A percentile compares a stretch with the other conserved stretches of the same genome.
Evolutionary conservation across 2,329 filamentous ascomycete species (phyloP).

Genomic region (Nemania diffusa): DNA sequence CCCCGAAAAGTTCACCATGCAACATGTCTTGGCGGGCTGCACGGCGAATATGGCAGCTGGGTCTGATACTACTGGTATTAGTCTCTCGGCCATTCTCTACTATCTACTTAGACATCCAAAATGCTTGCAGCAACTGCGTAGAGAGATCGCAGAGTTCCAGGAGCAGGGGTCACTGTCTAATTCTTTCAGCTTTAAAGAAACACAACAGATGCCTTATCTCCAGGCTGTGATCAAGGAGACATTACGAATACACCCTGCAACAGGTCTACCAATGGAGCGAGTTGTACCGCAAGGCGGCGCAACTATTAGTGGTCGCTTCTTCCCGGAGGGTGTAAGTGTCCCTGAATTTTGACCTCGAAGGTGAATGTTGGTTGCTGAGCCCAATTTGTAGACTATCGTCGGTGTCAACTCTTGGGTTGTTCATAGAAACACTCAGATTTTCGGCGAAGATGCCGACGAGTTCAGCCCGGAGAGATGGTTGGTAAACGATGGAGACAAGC

Average conservation of each 20-base stretch:
- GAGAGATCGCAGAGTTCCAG: slow-evolving; percentile 51
- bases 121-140: slow-evolving; percentile 48
- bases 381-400: slow-evolving; percentile 46
- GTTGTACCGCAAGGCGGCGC: slow-evolving; percentile 54
- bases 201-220: slow-evolving; percentile 55
- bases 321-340: slow-evolving; percentile 37
- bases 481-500: slow-evolving; percentile 26
- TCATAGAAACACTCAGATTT: slow-evolving; percentile 55
- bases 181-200: slow-evolving; percentile 43
- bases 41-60: slow-evolving; percentile 49
- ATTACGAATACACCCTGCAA: slow-evolving; percentile 57
- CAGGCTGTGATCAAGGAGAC: slow-evolving; percentile 60
- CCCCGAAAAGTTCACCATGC: slow-evolving; percentile 48
- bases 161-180: slow-evolving; percentile 23
- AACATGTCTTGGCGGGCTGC: slow-evolving; percentile 40
- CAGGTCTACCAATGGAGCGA: slow-evolving; percentile 57
- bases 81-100: slow-evolving; percentile 48
- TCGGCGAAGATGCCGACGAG: slow-evolving; percentile 52
- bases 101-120: slow-evolving; percentile 44
- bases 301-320: slow-evolving; percentile 42
- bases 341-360: neutral
- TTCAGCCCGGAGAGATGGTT: slow-evolving; percentile 46
- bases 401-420: slow-evolving; percentile 57
- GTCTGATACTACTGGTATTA: slow-evolving; percentile 52
- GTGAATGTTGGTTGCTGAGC: neutral